phyloP scores from a whole-genome alignment of 2,329 filamentous ascomycete genomes.

The Botrytis fragariae region DNA sequence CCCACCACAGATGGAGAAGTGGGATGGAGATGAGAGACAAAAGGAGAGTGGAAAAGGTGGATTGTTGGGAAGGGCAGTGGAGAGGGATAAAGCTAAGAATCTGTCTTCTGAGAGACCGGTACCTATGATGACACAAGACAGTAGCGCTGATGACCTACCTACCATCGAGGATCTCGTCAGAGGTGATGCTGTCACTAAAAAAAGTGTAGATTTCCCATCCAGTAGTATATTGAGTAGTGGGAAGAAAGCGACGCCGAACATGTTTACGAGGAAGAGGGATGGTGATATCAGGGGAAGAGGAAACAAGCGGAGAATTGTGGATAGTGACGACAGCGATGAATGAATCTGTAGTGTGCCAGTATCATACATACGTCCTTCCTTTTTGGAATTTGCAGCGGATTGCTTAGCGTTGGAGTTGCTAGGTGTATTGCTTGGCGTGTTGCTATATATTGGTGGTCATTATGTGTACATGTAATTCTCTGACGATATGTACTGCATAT shows the following conservation, averaged over 20 bases:
- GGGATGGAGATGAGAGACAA: not conserved
- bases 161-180: constrained; percentile 19
- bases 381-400: not conserved
- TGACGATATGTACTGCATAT: not conserved
- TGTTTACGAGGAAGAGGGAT: constrained; percentile 15
- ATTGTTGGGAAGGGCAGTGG: not conserved
- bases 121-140: constrained; percentile 40
- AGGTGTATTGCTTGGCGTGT: not conserved
- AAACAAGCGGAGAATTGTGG: constrained; percentile 9
- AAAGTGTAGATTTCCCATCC: not conserved
- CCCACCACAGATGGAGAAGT: not conserved
- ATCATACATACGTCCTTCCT: not conserved
- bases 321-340: constrained; percentile 15
- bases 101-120: not conserved
- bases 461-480: not conserved
- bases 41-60: not conserved
- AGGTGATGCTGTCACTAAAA: not conserved
- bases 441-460: not conserved
- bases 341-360: not conserved
- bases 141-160: constrained; percentile 23
- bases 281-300: not conserved
- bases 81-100: not conserved
- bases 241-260: constrained; percentile 11
- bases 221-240: constrained; percentile 2
- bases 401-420: not conserved